phyloP scores from a whole-genome alignment of 2,329 filamentous ascomycete genomes.

The Sclerotinia nivalis region DNA sequence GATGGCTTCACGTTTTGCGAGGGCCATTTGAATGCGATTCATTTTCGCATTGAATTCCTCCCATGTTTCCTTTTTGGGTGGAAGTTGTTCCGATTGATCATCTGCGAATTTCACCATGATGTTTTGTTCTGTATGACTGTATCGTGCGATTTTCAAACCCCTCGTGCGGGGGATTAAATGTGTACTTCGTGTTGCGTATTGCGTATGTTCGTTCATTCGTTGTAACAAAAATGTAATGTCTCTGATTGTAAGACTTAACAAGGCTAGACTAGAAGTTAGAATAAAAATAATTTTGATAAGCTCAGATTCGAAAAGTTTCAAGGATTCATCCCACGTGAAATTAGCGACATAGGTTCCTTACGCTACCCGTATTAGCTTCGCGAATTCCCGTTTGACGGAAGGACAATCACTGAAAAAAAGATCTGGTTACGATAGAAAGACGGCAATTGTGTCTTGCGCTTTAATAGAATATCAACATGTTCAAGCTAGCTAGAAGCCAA shows the following conservation, averaged over 20 bases:
- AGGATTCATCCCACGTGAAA: slow-evolving; percentile 30
- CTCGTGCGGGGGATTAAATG: slow-evolving; percentile 13
- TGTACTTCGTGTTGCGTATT: background rate
- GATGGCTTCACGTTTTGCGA: slow-evolving; percentile 40
- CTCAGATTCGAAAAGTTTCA: slow-evolving; percentile 4
- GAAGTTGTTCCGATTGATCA: slow-evolving; percentile 28
- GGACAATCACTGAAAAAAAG: slow-evolving; percentile 25
- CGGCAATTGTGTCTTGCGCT: slow-evolving; percentile 31
- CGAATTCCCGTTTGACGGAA: slow-evolving; percentile 23
- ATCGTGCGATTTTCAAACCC: slow-evolving; percentile 5
- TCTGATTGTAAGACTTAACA: slow-evolving; percentile 3
- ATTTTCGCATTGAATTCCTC: slow-evolving; percentile 39
- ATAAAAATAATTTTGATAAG: slow-evolving; percentile 14
- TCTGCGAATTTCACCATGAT: slow-evolving; percentile 18
- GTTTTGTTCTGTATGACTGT: background rate
- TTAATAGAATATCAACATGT: slow-evolving; percentile 62
- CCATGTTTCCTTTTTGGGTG: slow-evolving; percentile 33
- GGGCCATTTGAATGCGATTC: slow-evolving; percentile 40
- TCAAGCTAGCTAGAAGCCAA: slow-evolving; percentile 81
- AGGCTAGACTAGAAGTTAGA: background rate
- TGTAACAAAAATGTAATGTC: background rate
- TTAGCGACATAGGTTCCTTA: slow-evolving; percentile 15
- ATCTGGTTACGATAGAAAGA: slow-evolving; percentile 28
- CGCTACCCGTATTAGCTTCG: slow-evolving; percentile 29
- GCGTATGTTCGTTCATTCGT: slow-evolving; percentile 10